Base-by-base conservation (phyloP, 2,329 filamentous ascomycete species). In the Phialophora macrospora region DNA sequence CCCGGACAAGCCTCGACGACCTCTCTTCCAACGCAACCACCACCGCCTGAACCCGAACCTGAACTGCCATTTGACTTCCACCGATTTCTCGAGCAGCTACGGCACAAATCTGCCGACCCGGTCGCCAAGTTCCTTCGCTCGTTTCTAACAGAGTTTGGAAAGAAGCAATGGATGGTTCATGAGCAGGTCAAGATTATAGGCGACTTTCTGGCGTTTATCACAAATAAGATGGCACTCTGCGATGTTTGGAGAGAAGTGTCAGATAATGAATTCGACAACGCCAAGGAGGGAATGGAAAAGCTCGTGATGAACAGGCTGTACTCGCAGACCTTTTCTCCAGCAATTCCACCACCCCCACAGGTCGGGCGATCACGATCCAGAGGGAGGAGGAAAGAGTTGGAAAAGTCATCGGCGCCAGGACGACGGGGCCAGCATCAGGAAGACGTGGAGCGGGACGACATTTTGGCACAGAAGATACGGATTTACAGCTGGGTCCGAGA, bases 111-210 rank as follows among this genome's bases (percentile, higher is more conserved):
- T 64, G 96, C 95, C n/a, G 96, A 99, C 74, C 95, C 96, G 0
- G 94, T 99, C 1, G 96, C 96, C 4, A 90, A 94, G 70, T 99
- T 97, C 75, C 84, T 99, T 54, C 91, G 96, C 70, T 98, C 95
- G 0, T 99, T 99, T 74, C 81, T 99, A 32, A 88, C 88, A 56
- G 96, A 99, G 77, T 99, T 99, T 78, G 92, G 88, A 41, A 99
- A 98, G 81, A 92, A 93, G 72, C 95, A 98, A 78, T 99, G 95
- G 95, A 96, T 97, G 91, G 95, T 97, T 6, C 95, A 99, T 76
- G 95, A 99, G 79, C 95, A 99, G 77, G 95, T 98, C 76, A 99
- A 99, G 80, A 98, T 99, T 68, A 97, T 99, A 67, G 88, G 92
- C 71, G 96, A 99, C 76, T 99, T 99, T 72, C 82, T 99, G 55